These are phyloP conservation scores for Diddensiella caesifluorescens DNA, from an alignment of 805 yeast species.

Conservation along the genomic window DNA sequence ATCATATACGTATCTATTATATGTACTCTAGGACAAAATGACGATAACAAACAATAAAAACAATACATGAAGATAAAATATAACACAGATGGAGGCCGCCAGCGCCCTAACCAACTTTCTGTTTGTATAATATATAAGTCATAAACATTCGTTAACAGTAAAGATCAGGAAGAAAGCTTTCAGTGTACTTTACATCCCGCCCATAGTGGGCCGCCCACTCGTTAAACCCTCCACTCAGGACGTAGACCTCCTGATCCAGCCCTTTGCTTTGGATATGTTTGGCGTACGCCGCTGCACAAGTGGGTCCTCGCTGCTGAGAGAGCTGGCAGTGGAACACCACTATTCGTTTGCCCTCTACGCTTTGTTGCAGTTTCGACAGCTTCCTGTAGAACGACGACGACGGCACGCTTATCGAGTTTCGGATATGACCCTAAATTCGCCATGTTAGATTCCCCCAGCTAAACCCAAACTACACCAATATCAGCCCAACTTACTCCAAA, in stretches of 20 bases:
- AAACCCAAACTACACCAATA: background rate
- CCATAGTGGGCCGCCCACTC: slow-evolving; percentile 80
- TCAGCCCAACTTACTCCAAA: slow-evolving; percentile 48
- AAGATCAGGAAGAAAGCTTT: slow-evolving; percentile 18
- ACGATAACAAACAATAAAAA: too few species aligned
- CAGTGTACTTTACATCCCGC: slow-evolving; percentile 26
- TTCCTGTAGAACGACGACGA: slow-evolving; percentile 40
- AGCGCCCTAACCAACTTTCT: too few species aligned
- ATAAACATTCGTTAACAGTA: slow-evolving; percentile 7
- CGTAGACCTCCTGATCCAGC: slow-evolving; percentile 48
- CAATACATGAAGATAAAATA: too few species aligned
- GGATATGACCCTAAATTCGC: slow-evolving; percentile 49
- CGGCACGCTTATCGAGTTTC: slow-evolving; percentile 52
- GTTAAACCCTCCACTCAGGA: slow-evolving; percentile 79
- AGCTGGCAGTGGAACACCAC: slow-evolving; percentile 88
- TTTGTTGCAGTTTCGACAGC: slow-evolving; percentile 37
- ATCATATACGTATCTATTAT: too few species aligned
- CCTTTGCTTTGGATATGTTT: slow-evolving; percentile 36
- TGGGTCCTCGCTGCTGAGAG: slow-evolving; percentile 89
- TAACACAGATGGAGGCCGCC: too few species aligned
- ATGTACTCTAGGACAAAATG: too few species aligned
- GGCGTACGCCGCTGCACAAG: slow-evolving; percentile 63
- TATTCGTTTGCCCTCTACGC: slow-evolving; percentile 38
- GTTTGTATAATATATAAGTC: background rate
- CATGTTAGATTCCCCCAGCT: background rate